Conservation (phyloP, 2,329 filamentous ascomycete species). For the Emergomyces africanus region DNA sequence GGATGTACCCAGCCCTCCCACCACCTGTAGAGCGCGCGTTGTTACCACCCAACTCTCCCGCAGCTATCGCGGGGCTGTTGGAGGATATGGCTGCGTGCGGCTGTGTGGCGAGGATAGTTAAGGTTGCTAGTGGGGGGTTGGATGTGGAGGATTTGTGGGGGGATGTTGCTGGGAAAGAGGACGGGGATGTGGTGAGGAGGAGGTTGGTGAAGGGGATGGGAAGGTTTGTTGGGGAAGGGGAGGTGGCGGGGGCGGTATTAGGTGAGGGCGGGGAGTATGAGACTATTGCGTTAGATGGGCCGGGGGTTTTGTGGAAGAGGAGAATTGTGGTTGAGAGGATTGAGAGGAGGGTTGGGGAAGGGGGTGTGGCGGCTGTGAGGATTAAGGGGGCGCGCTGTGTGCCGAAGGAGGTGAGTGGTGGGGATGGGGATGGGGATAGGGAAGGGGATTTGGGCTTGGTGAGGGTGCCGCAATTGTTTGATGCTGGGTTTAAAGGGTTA, state of each 20-base stretch:
- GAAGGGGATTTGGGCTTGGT: conserved; percentile 15
- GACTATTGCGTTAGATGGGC: conserved; percentile 77
- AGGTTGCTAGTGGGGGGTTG: conserved; percentile 82
- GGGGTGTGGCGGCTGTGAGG: conserved; percentile 62
- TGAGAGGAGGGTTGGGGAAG: conserved; percentile 51
- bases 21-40: conserved; percentile 23
- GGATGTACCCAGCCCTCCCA: conserved; percentile 75
- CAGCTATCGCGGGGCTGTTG: conserved; percentile 42
- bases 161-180: conserved; percentile 58
- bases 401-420: conserved; percentile 24
- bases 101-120: conserved; percentile 83
- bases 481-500: conserved; percentile 44
- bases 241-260: conserved; percentile 54
- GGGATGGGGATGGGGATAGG: conserved; percentile 6
- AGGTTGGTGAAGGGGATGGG: conserved; percentile 37
- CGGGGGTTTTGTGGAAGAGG: conserved; percentile 56
- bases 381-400: conserved; percentile 47
- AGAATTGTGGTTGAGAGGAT: conserved; percentile 50
- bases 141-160: conserved; percentile 71
- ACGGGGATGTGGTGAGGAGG: conserved; percentile 37
- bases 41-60: conserved; percentile 5
- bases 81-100: conserved; percentile 67
- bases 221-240: conserved; percentile 48
- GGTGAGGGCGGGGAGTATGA: conserved; percentile 97
- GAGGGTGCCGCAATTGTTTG: conserved; percentile 51